A percentile compares a stretch with the other conserved stretches of the same genome.
Conservation (phyloP, 1,284 basidiomycete genomes). For the Termitomyces sp. region DNA sequence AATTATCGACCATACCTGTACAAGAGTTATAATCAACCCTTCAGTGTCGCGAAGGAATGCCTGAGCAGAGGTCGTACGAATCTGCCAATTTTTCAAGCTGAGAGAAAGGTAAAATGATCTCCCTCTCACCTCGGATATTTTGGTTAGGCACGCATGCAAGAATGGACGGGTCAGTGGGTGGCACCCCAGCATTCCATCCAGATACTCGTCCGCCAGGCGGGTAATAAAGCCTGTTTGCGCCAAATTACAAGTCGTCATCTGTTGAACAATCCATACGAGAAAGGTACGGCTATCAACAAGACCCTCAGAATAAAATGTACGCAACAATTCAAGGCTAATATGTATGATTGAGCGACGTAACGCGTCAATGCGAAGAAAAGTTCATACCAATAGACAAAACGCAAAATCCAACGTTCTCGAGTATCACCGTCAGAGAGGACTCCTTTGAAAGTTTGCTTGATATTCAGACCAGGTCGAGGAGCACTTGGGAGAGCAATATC, state of each 20-base stretch:
- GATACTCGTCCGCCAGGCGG: constrained; percentile 75
- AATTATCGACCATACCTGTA: constrained; percentile 44
- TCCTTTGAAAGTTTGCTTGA: constrained; percentile 75
- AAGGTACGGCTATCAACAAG: constrained; percentile 81
- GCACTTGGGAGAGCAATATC: constrained; percentile 82
- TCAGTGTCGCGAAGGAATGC: constrained; percentile 57
- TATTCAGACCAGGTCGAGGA: constrained; percentile 67
- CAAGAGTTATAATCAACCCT: constrained; percentile 45
- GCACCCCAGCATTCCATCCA: constrained; percentile 65
- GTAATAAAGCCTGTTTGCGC: constrained; percentile 83
- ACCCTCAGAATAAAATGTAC: constrained; percentile 75
- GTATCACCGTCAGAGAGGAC: constrained; percentile 67
- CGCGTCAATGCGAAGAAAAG: not conserved
- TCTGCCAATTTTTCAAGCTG: constrained; percentile 33
- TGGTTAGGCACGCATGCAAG: constrained; percentile 60
- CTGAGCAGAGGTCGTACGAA: constrained; percentile 44
- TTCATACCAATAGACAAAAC: constrained; percentile 74
- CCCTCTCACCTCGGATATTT: constrained; percentile 65
- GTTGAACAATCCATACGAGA: constrained; percentile 80
- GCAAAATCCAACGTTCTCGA: constrained; percentile 73
- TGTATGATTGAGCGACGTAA: not conserved
- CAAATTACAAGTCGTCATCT: constrained; percentile 71
- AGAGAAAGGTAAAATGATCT: not conserved
- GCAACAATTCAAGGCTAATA: constrained; percentile 66
- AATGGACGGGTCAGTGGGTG: constrained; percentile 64